These are phyloP conservation scores for Spergularia azorica DNA, from an alignment of 179 eudicot species.

Conservation along the genomic window DNA sequence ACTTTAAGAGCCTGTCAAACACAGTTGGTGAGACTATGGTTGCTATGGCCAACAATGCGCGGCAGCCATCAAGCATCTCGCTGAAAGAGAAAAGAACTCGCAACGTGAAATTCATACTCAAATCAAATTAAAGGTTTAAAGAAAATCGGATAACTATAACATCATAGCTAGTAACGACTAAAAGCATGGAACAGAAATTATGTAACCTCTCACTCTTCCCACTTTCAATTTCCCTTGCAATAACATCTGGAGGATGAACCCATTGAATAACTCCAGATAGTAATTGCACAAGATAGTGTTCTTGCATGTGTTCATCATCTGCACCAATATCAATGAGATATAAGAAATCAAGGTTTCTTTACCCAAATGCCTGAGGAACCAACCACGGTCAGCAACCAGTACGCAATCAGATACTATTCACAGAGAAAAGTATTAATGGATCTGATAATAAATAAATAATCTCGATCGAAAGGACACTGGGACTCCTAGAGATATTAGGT, in stretches of 20 bases:
- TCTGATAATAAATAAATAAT: not conserved
- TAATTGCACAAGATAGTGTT: constrained; percentile 74
- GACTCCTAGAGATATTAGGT: not conserved
- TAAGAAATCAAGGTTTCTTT: constrained; percentile 5
- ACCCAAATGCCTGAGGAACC: constrained; percentile 2
- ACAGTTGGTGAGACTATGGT: constrained; percentile 66
- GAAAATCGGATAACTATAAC: not conserved
- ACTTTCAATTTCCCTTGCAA: constrained; percentile 61
- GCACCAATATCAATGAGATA: constrained; percentile 21
- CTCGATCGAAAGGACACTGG: not conserved
- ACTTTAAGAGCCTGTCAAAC: constrained; percentile 76
- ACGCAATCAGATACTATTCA: not conserved
- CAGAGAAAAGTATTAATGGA: not conserved
- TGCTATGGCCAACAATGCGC: constrained; percentile 83
- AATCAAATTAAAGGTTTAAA: constrained; percentile 4
- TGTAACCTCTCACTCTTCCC: constrained; percentile 95
- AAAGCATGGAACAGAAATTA: constrained; percentile 8
- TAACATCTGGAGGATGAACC: constrained; percentile 82
- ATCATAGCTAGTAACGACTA: not conserved
- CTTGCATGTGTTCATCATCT: constrained; percentile 72
- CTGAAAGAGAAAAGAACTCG: constrained; percentile 39
- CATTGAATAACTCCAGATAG: constrained; percentile 79
- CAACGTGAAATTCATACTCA: not conserved
- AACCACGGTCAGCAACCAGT: not conserved
- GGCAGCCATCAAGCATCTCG: constrained; percentile 99